Evolutionary conservation across 371 early-diverging fungal genomes (phyloP).

Genomic region (Mortierella sp.): DNA sequence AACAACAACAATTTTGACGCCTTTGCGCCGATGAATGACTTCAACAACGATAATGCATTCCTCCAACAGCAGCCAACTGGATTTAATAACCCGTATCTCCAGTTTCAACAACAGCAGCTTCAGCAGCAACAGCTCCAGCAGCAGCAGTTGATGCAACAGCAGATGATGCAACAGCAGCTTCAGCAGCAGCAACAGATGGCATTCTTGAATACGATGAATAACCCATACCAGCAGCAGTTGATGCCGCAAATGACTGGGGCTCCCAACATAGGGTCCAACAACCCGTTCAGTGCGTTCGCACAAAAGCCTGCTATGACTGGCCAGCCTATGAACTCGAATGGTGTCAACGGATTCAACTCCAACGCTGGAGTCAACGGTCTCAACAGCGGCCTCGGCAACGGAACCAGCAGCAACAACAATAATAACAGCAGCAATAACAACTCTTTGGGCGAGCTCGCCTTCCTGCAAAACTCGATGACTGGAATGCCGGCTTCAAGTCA

Average conservation of each 20-base stretch:
- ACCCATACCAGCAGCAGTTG: conserved; percentile 48
- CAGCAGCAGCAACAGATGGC: conserved; percentile 50
- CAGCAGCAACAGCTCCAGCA: conserved; percentile 61
- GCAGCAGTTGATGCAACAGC: conserved; percentile 60
- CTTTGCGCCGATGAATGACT: conserved; percentile 41
- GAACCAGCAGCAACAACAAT: not conserved
- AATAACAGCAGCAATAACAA: conserved; percentile 16
- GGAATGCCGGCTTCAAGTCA: conserved; percentile 20
- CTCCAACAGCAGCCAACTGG: conserved; percentile 60
- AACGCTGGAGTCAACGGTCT: conserved; percentile 9
- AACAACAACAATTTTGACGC: conserved; percentile 46
- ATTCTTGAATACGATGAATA: conserved; percentile 46
- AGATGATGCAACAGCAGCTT: conserved; percentile 50
- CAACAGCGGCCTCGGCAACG: conserved; percentile 8
- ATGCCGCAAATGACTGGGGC: conserved; percentile 52
- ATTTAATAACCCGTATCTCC: conserved; percentile 60
- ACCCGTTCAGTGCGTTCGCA: conserved; percentile 54
- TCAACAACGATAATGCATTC: conserved; percentile 43
- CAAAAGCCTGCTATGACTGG: conserved; percentile 51
- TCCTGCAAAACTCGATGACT: conserved; percentile 41
- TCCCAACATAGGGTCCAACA: conserved; percentile 54
- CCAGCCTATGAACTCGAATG: conserved; percentile 24
- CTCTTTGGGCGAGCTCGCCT: conserved; percentile 41
- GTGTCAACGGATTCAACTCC: conserved; percentile 12
- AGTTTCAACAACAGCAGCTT: conserved; percentile 64